These are phyloP conservation scores for Penicillium corylophilum DNA, from an alignment of 2,329 filamentous ascomycete genomes.

Conservation along the genomic window DNA sequence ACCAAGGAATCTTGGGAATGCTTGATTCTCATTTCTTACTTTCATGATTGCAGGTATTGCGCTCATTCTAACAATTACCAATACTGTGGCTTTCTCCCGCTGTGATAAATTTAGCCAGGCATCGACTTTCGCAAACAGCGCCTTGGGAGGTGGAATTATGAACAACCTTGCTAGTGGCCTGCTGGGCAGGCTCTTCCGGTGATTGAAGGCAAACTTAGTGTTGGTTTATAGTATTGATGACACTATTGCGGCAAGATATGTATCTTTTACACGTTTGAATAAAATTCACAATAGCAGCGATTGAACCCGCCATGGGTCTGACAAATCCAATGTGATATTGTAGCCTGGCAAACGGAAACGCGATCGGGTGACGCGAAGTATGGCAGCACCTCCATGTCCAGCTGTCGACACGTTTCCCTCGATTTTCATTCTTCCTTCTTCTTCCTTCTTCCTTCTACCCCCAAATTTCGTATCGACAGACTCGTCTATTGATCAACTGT, in stretches of 20 bases:
- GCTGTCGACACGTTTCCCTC: too few relatives aligned
- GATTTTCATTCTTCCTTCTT: background rate
- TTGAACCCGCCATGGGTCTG: background rate
- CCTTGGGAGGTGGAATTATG: slow-evolving; percentile 55
- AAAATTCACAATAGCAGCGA: slow-evolving; percentile 6
- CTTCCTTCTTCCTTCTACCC: background rate
- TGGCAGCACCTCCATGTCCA: too few relatives aligned
- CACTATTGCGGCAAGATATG: background rate
- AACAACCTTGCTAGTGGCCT: slow-evolving; percentile 56
- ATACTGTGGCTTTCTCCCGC: slow-evolving; percentile 52
- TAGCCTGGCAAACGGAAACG: background rate
- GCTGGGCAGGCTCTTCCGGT: slow-evolving; percentile 56
- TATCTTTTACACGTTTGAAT: slow-evolving; percentile 6
- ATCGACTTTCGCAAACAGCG: slow-evolving; percentile 56
- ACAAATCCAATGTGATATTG: background rate
- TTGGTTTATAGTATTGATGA: background rate
- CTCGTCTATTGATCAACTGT: background rate
- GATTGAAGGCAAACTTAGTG: slow-evolving; percentile 8
- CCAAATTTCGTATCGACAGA: background rate
- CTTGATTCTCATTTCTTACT: slow-evolving; percentile 2
- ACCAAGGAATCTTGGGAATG: background rate
- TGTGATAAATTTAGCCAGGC: slow-evolving; percentile 58
- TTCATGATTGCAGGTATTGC: slow-evolving; percentile 43
- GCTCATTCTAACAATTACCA: slow-evolving; percentile 51
- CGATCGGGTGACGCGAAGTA: too few relatives aligned